These are phyloP conservation scores for Cryphonectria parasitica DNA, from an alignment of 2,329 filamentous ascomycete genomes.

Conservation along the genomic window DNA sequence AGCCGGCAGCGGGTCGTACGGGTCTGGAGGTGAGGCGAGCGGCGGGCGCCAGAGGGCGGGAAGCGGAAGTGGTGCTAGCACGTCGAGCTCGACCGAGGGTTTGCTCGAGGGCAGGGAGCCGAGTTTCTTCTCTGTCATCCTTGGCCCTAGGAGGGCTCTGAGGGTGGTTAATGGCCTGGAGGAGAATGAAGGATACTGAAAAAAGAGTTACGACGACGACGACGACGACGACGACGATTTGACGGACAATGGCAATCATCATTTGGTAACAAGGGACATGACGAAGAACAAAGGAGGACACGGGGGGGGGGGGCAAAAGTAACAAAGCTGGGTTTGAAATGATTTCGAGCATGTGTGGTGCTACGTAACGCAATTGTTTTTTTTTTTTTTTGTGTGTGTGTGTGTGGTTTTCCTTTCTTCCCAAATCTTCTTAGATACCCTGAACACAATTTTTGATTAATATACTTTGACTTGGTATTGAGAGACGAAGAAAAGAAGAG, in stretches of 20 bases:
- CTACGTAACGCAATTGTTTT: not conserved
- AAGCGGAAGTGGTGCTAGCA: slow-evolving; percentile 42
- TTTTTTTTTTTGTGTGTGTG: too few relatives aligned
- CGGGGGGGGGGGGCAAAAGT: too few relatives aligned
- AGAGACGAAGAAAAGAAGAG: not conserved
- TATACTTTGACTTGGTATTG: not conserved
- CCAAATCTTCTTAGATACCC: slow-evolving; percentile 10
- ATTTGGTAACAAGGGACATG: too few relatives aligned
- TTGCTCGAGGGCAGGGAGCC: slow-evolving; percentile 55
- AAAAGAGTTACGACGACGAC: not conserved
- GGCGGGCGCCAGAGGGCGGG: slow-evolving; percentile 34
- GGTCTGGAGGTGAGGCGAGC: slow-evolving; percentile 33
- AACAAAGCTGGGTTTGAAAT: not conserved
- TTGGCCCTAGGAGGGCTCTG: slow-evolving; percentile 67
- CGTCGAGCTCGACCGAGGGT: slow-evolving; percentile 42
- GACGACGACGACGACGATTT: too few relatives aligned
- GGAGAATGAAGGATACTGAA: slow-evolving; percentile 29
- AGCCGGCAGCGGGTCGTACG: slow-evolving; percentile 30
- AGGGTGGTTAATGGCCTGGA: slow-evolving; percentile 60
- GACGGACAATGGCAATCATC: too few relatives aligned
- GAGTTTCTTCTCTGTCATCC: slow-evolving; percentile 65
- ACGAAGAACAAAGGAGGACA: not conserved
- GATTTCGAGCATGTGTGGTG: not conserved
- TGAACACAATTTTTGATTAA: slow-evolving; percentile 1
- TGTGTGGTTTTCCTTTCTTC: not conserved